Conservation (phyloP, 2,329 filamentous ascomycete species). For the Fusarium sp. region DNA sequence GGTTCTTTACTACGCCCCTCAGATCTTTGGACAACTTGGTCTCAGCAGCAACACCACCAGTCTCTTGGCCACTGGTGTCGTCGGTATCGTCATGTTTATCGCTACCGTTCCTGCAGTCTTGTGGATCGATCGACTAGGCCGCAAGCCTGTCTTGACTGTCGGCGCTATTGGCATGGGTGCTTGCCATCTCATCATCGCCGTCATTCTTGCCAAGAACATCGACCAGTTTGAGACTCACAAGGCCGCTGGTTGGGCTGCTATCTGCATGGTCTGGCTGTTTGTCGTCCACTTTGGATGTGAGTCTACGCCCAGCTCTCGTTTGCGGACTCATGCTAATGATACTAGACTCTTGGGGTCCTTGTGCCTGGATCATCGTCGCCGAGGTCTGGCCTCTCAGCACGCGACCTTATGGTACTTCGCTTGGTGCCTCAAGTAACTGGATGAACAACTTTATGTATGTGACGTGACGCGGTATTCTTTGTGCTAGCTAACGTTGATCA, state of each 20-base stretch:
- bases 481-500: constrained; percentile 1
- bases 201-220: constrained; percentile 72
- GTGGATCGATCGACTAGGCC: constrained; percentile 71
- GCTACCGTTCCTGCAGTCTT: constrained; percentile 73
- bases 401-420: constrained; percentile 74
- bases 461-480: fast-evolving
- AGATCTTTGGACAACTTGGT: constrained; percentile 74
- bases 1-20: constrained; percentile 72
- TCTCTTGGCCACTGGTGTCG: constrained; percentile 75
- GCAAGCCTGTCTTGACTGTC: constrained; percentile 68
- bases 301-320: fast-evolving
- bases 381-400: constrained; percentile 79
- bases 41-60: constrained; percentile 60
- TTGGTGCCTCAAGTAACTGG: constrained; percentile 74
- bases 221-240: constrained; percentile 63
- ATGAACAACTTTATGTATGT: constrained; percentile 65
- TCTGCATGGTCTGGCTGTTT: constrained; percentile 77
- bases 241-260: constrained; percentile 75
- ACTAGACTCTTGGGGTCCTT: constrained; percentile 73
- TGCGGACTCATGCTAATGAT: not conserved
- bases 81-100: constrained; percentile 75
- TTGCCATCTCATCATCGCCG: constrained; percentile 76
- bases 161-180: constrained; percentile 75
- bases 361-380: constrained; percentile 77
- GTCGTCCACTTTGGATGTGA: constrained; percentile 74